phyloP scores from a whole-genome alignment of 2,329 filamentous ascomycete genomes.

The Aaosphaeria pasadenensis region DNA sequence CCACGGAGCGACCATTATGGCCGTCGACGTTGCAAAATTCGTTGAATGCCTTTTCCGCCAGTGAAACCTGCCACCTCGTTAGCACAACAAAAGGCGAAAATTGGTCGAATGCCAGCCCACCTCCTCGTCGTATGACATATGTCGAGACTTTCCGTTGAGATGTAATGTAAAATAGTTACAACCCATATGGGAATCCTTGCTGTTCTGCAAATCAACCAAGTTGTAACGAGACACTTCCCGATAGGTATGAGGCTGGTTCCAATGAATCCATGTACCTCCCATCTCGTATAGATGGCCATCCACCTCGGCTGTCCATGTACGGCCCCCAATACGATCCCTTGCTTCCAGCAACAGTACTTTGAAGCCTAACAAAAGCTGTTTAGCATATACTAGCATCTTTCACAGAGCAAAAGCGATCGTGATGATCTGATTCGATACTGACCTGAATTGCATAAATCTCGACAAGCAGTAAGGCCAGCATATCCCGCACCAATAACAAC shows the following conservation, averaged over 20 bases:
- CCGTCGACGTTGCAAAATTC: neutral
- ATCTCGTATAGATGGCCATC: conserved; percentile 47
- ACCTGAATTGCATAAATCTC: conserved; percentile 19
- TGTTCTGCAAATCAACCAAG: neutral
- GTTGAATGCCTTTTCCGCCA: neutral
- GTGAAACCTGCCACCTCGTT: neutral
- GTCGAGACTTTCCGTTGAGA: neutral
- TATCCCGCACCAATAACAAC: conserved; percentile 44
- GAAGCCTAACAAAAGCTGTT: conserved; percentile 31
- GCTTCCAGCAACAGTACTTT: conserved; percentile 47
- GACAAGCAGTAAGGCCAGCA: conserved; percentile 28
- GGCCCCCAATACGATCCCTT: conserved; percentile 50
- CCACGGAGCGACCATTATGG: neutral
- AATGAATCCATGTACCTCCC: conserved; percentile 51
- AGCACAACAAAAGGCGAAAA: neutral
- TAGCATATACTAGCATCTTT: too few species aligned
- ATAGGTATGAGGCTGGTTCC: conserved; percentile 31
- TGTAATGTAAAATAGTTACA: neutral
- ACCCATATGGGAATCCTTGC: neutral
- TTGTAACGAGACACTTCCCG: conserved; percentile 16
- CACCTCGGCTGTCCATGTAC: conserved; percentile 47
- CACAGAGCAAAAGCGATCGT: too few species aligned
- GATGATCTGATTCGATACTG: too few species aligned
- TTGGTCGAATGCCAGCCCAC: neutral
- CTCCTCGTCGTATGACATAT: neutral